Conservation (phyloP, 805 yeast species). For the Kregervanrija fluxuum region DNA sequence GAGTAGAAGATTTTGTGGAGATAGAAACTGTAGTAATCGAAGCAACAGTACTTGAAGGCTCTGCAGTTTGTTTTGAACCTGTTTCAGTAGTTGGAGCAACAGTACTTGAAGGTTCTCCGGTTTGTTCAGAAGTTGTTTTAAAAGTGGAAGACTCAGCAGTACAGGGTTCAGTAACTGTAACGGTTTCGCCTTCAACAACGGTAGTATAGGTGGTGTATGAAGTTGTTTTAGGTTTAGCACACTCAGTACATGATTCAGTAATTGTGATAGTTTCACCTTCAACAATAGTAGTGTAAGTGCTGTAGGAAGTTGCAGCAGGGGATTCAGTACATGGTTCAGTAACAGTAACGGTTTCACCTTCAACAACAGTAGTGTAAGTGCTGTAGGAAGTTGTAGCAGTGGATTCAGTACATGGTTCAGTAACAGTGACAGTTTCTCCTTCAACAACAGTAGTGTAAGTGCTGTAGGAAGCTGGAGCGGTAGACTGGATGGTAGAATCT, state of each 20-base stretch:
- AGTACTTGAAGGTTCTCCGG: background rate
- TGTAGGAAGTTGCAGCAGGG: background rate
- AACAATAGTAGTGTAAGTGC: constrained; percentile 7
- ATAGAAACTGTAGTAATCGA: background rate
- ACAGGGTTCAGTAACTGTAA: constrained; percentile 5
- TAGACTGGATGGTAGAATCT: too few species aligned
- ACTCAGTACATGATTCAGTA: constrained; percentile 1
- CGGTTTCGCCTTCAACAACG: constrained; percentile 6
- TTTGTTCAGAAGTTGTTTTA: background rate
- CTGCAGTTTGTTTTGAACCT: background rate
- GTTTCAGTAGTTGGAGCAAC: background rate
- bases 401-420: constrained; percentile 5
- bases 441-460: background rate
- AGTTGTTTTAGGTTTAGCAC: background rate
- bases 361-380: background rate
- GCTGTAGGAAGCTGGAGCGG: background rate
- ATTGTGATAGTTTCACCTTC: background rate
- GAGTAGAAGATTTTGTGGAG: too few species aligned
- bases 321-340: constrained; percentile 1
- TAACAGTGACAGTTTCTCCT: background rate
- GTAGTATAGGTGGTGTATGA: constrained; percentile 8
- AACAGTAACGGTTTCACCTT: constrained; percentile 3
- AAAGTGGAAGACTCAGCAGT: background rate
- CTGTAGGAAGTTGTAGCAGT: constrained; percentile 1
- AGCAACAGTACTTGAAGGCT: background rate